Base-by-base conservation (phyloP, 1,284 basidiomycete genomes). In the Fomes fomentarius region DNA sequence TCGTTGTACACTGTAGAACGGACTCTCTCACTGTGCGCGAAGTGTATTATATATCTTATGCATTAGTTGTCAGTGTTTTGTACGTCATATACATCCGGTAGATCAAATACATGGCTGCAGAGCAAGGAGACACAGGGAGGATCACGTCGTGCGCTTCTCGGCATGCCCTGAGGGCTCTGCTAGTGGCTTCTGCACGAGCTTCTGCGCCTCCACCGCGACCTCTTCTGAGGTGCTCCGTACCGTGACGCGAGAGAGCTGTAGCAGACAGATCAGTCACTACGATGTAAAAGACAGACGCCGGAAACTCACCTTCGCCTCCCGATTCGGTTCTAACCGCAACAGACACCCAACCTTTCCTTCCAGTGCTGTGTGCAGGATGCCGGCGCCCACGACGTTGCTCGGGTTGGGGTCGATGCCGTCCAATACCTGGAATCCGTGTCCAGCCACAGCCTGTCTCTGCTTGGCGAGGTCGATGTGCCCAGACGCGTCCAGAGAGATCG, bases 341-440 rank as follows among this genome's bases (percentile, higher is more conserved):
- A 99, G 74, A 67, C 96, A 98, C 2, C 96, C 97, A 30, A 99
- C 93, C 74, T 98, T 98, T 19, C 96, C 96, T 7, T 87, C 85
- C 2, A 76, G 69, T 7, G 89, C 86, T 76, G 88, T 97, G 69
- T 98, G 94, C 54, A 99, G 75, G 26, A 99, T 94, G 21, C 93
- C 96, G 14, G 96, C 97, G 24, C 84, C 91, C 17, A 99, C 96
- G 40, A 95, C 71, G 69, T 98, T 95, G 63, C 79, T 84, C 15
- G 89, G 84, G 76, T 97, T 96, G 17, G 92, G 89, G 66, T 96
- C 93, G 52, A 96, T 82, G 25, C 84, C 89, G 0, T 89, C 82
- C 37, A 99, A 76, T 17, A 96, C 65, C 50, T 89, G 85, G 52
- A 99, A 73, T 31, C 84, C 81, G 64, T 90, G 82, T 0, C 96